Percentiles rank a stretch among this genome's conserved stretches.
phyloP scores from a whole-genome alignment of 2,329 filamentous ascomycete genomes.

The Neofusicoccum ribis region DNA sequence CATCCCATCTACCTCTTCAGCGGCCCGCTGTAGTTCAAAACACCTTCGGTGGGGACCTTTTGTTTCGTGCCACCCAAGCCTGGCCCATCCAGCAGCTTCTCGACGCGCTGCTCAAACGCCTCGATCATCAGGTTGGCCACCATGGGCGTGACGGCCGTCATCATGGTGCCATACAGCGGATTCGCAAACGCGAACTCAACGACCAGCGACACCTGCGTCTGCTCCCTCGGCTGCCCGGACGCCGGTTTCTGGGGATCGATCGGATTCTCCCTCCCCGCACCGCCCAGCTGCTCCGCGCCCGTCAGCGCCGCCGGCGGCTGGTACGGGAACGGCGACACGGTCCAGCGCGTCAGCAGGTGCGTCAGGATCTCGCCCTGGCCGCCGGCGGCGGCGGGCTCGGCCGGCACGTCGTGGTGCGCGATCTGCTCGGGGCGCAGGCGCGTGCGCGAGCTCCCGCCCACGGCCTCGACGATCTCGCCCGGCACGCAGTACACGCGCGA shows the following conservation, averaged over 20 bases:
- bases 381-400: neutral
- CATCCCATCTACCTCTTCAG: neutral
- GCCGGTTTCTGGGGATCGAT: slow-evolving; percentile 25
- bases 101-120: slow-evolving; percentile 84
- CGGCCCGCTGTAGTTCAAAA: slow-evolving; percentile 3
- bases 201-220: slow-evolving; percentile 72
- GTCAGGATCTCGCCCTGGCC: slow-evolving; percentile 55
- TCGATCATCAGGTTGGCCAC: slow-evolving; percentile 87
- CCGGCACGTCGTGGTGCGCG: slow-evolving; percentile 9
- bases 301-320: slow-evolving; percentile 38
- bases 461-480: slow-evolving; percentile 34
- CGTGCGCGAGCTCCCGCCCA: slow-evolving; percentile 24
- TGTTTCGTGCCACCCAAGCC: neutral
- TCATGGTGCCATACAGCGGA: slow-evolving; percentile 82
- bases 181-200: slow-evolving; percentile 86
- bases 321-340: slow-evolving; percentile 54
- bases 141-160: slow-evolving; percentile 77
- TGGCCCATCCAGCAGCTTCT: slow-evolving; percentile 48
- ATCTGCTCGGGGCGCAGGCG: slow-evolving; percentile 9
- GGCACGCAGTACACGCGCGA: slow-evolving; percentile 78
- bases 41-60: neutral
- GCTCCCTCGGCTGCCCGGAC: slow-evolving; percentile 34
- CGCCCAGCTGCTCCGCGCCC: slow-evolving; percentile 25
- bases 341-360: slow-evolving; percentile 70
- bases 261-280: slow-evolving; percentile 32